These are phyloP conservation scores for Pilasporangium apinafurcum DNA, from an alignment of 352 stramenopile species.

Conservation along the genomic window DNA sequence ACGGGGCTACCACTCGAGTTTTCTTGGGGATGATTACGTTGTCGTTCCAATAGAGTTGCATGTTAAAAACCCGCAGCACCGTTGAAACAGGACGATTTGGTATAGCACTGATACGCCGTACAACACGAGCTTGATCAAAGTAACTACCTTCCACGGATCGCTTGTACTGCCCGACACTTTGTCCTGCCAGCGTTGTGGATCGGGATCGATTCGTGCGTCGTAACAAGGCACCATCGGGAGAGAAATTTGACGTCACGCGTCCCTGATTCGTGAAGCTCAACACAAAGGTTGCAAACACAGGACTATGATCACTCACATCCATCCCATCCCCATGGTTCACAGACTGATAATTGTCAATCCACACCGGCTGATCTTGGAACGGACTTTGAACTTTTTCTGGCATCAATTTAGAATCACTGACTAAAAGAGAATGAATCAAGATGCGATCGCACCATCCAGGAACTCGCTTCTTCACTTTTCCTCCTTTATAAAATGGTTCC, in stretches of 20 bases:
- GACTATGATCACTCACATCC: slow-evolving; percentile 81
- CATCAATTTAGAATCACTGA: slow-evolving; percentile 73
- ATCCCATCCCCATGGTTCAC: slow-evolving; percentile 79
- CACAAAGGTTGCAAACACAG: slow-evolving; percentile 70
- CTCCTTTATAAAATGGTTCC: slow-evolving; percentile 87
- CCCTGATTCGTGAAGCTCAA: slow-evolving; percentile 56
- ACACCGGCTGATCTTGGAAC: slow-evolving; percentile 22
- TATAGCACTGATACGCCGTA: slow-evolving; percentile 51
- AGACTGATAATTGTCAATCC: slow-evolving; percentile 77
- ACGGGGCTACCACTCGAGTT: slow-evolving; percentile 61
- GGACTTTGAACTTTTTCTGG: slow-evolving; percentile 70
- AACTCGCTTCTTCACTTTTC: slow-evolving; percentile 86
- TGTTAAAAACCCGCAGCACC: slow-evolving; percentile 67
- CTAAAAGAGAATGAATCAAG: slow-evolving; percentile 72
- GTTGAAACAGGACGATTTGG: slow-evolving; percentile 53
- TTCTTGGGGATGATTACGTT: slow-evolving; percentile 76
- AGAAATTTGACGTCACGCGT: slow-evolving; percentile 8
- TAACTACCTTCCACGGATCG: slow-evolving; percentile 48
- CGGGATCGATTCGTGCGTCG: slow-evolving; percentile 41
- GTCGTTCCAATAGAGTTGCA: slow-evolving; percentile 65
- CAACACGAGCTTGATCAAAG: slow-evolving; percentile 70
- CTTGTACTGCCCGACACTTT: slow-evolving; percentile 13
- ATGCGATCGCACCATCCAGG: slow-evolving; percentile 86
- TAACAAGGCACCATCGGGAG: neutral
- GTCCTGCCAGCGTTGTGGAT: slow-evolving; percentile 26